phyloP scores from a whole-genome alignment of 2,329 filamentous ascomycete species.

The Aureobasidium leucospermi region DNA sequence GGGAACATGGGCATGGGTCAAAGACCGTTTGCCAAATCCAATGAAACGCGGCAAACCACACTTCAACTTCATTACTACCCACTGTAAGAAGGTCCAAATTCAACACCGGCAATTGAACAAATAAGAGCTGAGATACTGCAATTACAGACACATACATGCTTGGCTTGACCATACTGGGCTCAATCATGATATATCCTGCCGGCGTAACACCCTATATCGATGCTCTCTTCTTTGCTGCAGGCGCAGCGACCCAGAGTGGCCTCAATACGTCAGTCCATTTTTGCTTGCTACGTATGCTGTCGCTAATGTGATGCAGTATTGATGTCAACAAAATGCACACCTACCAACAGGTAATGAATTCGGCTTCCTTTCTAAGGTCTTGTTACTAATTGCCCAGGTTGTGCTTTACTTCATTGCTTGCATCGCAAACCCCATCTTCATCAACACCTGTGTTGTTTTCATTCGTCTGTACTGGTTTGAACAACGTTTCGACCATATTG shows the following conservation, averaged over 20 bases:
- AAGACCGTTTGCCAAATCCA: constrained; percentile 15
- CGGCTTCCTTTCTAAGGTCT: not conserved
- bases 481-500: constrained; percentile 83
- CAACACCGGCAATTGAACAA: not conserved
- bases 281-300: not conserved
- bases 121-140: not conserved
- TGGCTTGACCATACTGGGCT: constrained; percentile 62
- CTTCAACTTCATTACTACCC: constrained; percentile 74
- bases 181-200: constrained; percentile 65
- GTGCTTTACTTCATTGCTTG: constrained; percentile 65
- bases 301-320: constrained; percentile 28
- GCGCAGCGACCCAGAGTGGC: constrained; percentile 84
- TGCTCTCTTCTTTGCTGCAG: constrained; percentile 79
- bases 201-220: constrained; percentile 70
- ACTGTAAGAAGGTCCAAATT: constrained; percentile 51
- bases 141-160: constrained; percentile 70
- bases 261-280: constrained; percentile 60
- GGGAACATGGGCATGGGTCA: constrained; percentile 18
- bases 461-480: constrained; percentile 97
- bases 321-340: constrained; percentile 41
- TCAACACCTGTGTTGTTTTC: constrained; percentile 82
- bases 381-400: constrained; percentile 41
- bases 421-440: constrained; percentile 73
- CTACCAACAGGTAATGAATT: constrained; percentile 38
- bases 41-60: constrained; percentile 43